Conservation (phyloP, 164 flowering plant genomes). For the Vitis rupestris region DNA sequence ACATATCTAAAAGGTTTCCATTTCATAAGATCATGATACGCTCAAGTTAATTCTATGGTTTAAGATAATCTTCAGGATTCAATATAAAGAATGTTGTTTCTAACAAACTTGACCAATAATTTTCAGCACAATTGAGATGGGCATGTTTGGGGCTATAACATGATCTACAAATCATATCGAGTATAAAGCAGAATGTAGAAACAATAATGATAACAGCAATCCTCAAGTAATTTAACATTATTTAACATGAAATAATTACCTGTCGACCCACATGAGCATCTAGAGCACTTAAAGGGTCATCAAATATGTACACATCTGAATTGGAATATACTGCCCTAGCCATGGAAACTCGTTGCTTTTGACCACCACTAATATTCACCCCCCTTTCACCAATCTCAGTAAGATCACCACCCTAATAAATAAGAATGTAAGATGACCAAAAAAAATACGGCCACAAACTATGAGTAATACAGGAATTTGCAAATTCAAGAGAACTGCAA, state of each 20-base stretch:
- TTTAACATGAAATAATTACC: conserved; percentile 39
- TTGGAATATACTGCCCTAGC: conserved; percentile 95
- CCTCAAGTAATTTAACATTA: background rate
- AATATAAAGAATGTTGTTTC: too few relatives aligned
- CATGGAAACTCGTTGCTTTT: conserved; percentile 98
- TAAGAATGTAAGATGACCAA: conserved; percentile 2
- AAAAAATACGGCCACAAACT: background rate
- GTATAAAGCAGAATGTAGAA: background rate
- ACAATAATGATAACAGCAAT: background rate
- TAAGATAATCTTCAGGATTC: too few relatives aligned
- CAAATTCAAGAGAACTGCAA: background rate
- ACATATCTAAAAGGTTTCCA: too few relatives aligned
- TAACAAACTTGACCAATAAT: too few relatives aligned
- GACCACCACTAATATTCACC: conserved; percentile 98
- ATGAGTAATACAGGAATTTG: background rate
- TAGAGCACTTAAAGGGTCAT: conserved; percentile 97
- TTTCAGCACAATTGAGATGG: too few relatives aligned
- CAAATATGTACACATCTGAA: conserved; percentile 93
- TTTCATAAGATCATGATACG: too few relatives aligned
- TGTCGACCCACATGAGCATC: conserved; percentile 98
- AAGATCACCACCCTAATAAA: conserved; percentile 91
- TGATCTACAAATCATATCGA: background rate
- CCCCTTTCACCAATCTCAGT: conserved; percentile 99
- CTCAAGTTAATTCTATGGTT: too few relatives aligned
- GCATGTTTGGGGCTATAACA: too few relatives aligned